Evolutionary conservation across 495 filamentous ascomycete species (phyloP).

Genomic region (Chaetomium tenue): DNA sequence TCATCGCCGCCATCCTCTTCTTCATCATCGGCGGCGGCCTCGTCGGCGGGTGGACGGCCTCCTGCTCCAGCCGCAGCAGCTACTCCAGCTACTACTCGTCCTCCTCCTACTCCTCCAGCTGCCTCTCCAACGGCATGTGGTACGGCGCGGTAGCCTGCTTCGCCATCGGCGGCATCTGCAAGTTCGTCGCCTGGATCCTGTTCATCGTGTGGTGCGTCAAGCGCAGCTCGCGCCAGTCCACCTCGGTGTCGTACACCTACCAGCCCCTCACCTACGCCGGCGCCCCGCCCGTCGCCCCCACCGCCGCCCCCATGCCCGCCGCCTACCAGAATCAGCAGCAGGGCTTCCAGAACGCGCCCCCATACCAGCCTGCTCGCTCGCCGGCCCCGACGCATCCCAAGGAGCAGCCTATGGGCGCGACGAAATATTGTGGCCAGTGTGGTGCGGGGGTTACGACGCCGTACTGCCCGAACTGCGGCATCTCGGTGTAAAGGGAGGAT

Average conservation of each 20-base stretch:
- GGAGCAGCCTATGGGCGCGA: neutral
- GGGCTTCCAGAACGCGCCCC: constrained; percentile 1
- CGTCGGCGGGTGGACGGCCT: neutral
- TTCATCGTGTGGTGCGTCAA: constrained; percentile 16
- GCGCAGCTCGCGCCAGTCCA: neutral
- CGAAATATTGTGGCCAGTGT: constrained; percentile 9
- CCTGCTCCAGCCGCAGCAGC: neutral
- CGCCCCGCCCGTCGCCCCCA: constrained; percentile 1
- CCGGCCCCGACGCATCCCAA: neutral
- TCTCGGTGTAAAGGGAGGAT: neutral
- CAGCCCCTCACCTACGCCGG: constrained; percentile 6
- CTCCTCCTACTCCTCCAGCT: neutral
- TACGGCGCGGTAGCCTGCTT: constrained; percentile 11
- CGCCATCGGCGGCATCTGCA: constrained; percentile 7
- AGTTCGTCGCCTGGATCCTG: constrained; percentile 12
- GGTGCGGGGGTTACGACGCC: constrained; percentile 3
- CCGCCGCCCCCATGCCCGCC: neutral
- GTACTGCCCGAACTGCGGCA: constrained; percentile 8
- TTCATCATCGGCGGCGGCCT: constrained; percentile 15
- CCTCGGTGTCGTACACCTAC: constrained; percentile 1
- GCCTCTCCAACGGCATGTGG: neutral
- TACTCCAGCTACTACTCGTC: neutral
- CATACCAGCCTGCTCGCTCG: neutral
- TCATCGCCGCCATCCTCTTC: constrained; percentile 12
- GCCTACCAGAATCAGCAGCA: constrained; percentile 6